Evolutionary conservation across 768 basidiomycete genomes (phyloP).

Genomic region (Collybiopsis confluens): DNA sequence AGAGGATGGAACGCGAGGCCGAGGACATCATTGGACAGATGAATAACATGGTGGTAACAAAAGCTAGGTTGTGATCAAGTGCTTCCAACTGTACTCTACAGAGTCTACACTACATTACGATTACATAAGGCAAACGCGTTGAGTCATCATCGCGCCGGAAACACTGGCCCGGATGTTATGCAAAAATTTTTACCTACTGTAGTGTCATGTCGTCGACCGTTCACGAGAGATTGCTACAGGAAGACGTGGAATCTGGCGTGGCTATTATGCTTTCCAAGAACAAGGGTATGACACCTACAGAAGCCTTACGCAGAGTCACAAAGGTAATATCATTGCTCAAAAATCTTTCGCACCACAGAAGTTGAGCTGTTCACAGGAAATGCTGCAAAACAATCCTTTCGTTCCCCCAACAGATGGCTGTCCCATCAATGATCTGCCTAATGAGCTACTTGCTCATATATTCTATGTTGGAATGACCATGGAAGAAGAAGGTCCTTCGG

Average conservation of each 20-base stretch:
- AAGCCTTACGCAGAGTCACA: conserved; percentile 30
- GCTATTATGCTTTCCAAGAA: conserved; percentile 13
- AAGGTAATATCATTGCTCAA: neutral
- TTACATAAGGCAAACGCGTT: too few species aligned
- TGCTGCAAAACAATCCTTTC: conserved; percentile 45
- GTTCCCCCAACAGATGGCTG: conserved; percentile 42
- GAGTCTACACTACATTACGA: neutral
- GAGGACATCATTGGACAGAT: conserved; percentile 60
- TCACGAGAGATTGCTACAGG: neutral
- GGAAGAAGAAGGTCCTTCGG: conserved; percentile 25
- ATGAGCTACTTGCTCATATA: conserved; percentile 53
- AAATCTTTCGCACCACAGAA: too few species aligned
- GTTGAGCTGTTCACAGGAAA: conserved; percentile 10
- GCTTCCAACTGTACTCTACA: neutral
- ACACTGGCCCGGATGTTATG: too few species aligned
- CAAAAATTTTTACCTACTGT: neutral
- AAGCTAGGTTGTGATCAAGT: conserved; percentile 34
- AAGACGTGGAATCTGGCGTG: neutral
- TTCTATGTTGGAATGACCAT: conserved; percentile 43
- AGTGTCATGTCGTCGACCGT: neutral
- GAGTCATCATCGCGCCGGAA: too few species aligned
- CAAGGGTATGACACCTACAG: conserved; percentile 21
- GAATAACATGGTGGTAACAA: conserved; percentile 24
- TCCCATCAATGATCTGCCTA: conserved; percentile 49
- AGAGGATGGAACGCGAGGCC: conserved; percentile 68